These are phyloP conservation scores for Actinomucor elegans DNA, from an alignment of 371 early-diverging fungal genomes.

Conservation along the genomic window DNA sequence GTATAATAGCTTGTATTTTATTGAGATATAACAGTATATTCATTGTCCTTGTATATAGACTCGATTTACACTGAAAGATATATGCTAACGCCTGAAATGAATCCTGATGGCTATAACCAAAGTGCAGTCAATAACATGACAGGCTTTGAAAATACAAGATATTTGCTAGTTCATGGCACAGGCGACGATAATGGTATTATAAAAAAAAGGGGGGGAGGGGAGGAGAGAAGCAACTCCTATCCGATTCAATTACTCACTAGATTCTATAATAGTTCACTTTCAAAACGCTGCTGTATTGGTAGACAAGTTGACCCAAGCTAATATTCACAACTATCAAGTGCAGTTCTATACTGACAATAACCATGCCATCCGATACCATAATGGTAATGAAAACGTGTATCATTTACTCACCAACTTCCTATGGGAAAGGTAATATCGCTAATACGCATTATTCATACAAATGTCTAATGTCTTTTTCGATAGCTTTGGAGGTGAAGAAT, in stretches of 20 bases:
- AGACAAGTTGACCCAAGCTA: slow-evolving; percentile 67
- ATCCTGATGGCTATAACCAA: slow-evolving; percentile 73
- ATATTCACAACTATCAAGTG: slow-evolving; percentile 75
- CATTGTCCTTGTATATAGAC: too few species aligned
- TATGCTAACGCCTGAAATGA: slow-evolving; percentile 82
- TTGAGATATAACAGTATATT: too few species aligned
- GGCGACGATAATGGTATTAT: slow-evolving; percentile 75
- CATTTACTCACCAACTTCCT: slow-evolving; percentile 42
- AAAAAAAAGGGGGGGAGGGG: not conserved
- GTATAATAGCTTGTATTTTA: too few species aligned
- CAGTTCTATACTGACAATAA: slow-evolving; percentile 90
- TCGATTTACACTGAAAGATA: slow-evolving; percentile 94
- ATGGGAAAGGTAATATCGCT: slow-evolving; percentile 52
- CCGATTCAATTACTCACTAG: too few species aligned
- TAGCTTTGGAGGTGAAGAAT: slow-evolving; percentile 50
- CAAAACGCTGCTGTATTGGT: slow-evolving; percentile 83
- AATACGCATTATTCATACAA: too few species aligned
- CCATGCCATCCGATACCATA: slow-evolving; percentile 78
- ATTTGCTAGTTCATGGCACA: slow-evolving; percentile 87
- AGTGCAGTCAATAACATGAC: slow-evolving; percentile 77
- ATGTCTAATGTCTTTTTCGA: not conserved
- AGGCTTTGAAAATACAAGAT: slow-evolving; percentile 74
- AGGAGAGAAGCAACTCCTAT: too few species aligned
- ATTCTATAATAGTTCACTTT: slow-evolving; percentile 46
- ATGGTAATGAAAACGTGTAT: slow-evolving; percentile 68